Conservation (phyloP, 441 rosid genomes). For the Daphne laureola region DNA sequence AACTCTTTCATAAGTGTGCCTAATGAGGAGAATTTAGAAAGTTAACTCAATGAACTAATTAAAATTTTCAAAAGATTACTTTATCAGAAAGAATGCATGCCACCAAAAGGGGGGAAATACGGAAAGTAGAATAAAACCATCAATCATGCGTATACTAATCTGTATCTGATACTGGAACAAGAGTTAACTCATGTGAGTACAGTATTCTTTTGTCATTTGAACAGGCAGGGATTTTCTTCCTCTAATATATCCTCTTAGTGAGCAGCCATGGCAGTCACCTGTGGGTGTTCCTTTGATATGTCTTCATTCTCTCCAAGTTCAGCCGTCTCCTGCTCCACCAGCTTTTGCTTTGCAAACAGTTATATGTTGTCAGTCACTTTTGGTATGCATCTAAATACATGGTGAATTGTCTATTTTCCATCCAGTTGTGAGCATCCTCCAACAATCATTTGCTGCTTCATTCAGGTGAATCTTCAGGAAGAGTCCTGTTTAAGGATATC, state of each 20-base stretch:
- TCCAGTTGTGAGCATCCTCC: constrained; percentile 7
- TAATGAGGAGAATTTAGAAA: too few relatives aligned
- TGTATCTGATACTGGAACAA: too few relatives aligned
- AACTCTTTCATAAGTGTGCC: too few relatives aligned
- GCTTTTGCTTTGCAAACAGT: constrained; percentile 76
- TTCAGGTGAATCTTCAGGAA: constrained; percentile 92
- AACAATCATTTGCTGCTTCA: constrained; percentile 14
- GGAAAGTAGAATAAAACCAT: too few relatives aligned
- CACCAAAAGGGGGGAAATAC: too few relatives aligned
- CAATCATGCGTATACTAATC: too few relatives aligned
- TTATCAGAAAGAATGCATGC: too few relatives aligned
- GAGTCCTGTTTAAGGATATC: constrained; percentile 92
- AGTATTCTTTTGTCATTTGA: constrained; percentile 16
- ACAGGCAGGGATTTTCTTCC: constrained; percentile 81
- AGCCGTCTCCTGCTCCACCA: constrained; percentile 89
- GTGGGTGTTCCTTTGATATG: constrained; percentile 68
- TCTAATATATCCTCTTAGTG: constrained; percentile 79
- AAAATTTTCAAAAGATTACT: too few relatives aligned
- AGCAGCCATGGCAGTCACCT: constrained; percentile 53
- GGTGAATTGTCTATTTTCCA: constrained; percentile 7
- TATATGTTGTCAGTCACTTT: constrained; percentile 84
- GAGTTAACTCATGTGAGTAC: too few relatives aligned
- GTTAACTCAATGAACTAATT: too few relatives aligned
- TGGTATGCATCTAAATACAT: constrained; percentile 42
- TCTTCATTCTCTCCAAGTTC: constrained; percentile 79